Evolutionary conservation across 176 grass and related monocot species (phyloP), one percentile per base, ranked within the genome.

Genomic region (Triticum turgidum): DNA sequence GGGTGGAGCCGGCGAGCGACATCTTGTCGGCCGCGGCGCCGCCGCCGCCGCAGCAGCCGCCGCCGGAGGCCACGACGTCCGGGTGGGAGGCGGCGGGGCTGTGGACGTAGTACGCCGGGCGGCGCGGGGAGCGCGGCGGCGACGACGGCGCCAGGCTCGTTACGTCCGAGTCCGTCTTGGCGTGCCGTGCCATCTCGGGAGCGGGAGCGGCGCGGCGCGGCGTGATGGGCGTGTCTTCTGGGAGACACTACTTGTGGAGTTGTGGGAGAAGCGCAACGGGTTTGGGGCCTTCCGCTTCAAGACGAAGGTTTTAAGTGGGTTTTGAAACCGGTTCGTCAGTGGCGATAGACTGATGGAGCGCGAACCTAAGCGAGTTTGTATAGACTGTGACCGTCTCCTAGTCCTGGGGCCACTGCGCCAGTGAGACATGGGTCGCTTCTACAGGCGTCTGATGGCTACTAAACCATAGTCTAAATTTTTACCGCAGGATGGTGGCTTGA

Each of bases 141-240:
- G 97, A 96, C 0, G 97, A 99, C 11, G 97, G 79, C 71, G 94
- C 90, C 72, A 99, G 89, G 76, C 97, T 99, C 76, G 94, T 99
- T 76, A 93, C 80, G 73, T 99, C 97, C 45, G 97, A 99, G 89
- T 99, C 94, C 56, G 97, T 94, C 84, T 96, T 99, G 37, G 94
- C 92, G 87, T 99, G 94, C 51, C 86, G 70, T n/a, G 63, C 90
- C 93, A 95, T 94, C 39, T 73, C 73, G 79, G 84, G 82, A 77
- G 77, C 62, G 58, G 81, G 14, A 6, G 15, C 5, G 45, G 49
- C 68, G 61, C 47, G 73, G 49, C 56, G 75, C 65, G 82, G 86
- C 38, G 89, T 58, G 45, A 11, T 44, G 80, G 67, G 89, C 66
- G 85, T 90, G 73, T 76, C 44, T 76, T 76, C 44, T 20, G 6